A percentile compares a stretch with the other conserved stretches of the same genome.
Evolutionary conservation across 2,329 filamentous ascomycete species (phyloP).

Genomic region (Scedosporium dehoogii): DNA sequence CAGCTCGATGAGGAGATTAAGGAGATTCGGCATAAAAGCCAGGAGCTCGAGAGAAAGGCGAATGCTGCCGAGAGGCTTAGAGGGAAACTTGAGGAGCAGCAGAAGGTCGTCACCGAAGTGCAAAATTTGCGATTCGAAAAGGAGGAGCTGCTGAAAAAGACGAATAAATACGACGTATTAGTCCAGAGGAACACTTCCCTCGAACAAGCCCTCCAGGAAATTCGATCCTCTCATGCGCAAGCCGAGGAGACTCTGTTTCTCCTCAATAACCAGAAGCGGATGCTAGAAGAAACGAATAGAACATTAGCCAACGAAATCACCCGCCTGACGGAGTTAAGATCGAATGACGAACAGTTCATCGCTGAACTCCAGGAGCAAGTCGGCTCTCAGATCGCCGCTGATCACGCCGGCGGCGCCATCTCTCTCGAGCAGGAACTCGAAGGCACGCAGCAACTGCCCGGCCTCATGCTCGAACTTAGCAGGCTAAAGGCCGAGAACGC

Average conservation of each 20-base stretch:
- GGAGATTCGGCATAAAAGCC: slow-evolving; percentile 48
- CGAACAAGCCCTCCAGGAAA: slow-evolving; percentile 23
- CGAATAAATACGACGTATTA: slow-evolving; percentile 23
- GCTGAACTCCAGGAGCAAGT: slow-evolving; percentile 49
- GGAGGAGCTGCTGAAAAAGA: slow-evolving; percentile 40
- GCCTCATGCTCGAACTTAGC: slow-evolving; percentile 40
- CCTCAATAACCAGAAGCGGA: slow-evolving; percentile 30
- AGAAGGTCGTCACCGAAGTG: slow-evolving; percentile 45
- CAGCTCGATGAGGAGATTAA: slow-evolving; percentile 49
- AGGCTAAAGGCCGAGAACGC: slow-evolving; percentile 53
- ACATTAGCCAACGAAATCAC: slow-evolving; percentile 35
- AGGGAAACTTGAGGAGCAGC: slow-evolving; percentile 48
- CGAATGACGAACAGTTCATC: slow-evolving; percentile 43
- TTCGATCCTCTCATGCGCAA: slow-evolving; percentile 10
- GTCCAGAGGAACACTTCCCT: slow-evolving; percentile 25
- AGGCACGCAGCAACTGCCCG: slow-evolving; percentile 9
- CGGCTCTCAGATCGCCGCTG: slow-evolving; percentile 19
- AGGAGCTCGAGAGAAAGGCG: slow-evolving; percentile 50
- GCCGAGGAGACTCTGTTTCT: slow-evolving; percentile 14
- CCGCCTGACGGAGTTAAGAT: slow-evolving; percentile 35
- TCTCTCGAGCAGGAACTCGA: slow-evolving; percentile 51
- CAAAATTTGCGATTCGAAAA: slow-evolving; percentile 44
- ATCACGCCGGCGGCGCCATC: slow-evolving; percentile 21
- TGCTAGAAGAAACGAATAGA: slow-evolving; percentile 34
- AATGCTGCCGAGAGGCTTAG: slow-evolving; percentile 54